Conservation (phyloP, 306 rosid species). For the Trichosanthes truncata region DNA sequence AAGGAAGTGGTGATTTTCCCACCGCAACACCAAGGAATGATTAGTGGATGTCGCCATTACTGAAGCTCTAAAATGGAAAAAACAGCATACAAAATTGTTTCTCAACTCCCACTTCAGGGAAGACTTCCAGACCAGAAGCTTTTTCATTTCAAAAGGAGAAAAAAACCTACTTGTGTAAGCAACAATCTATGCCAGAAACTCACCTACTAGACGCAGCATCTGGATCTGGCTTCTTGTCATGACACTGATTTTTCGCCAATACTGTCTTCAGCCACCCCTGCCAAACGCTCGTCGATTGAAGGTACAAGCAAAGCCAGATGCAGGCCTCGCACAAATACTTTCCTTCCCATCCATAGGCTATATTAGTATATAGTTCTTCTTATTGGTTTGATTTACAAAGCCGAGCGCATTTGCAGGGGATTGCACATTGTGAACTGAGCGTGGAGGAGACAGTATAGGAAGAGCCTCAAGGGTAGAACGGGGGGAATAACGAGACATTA, state of each 20-base stretch:
- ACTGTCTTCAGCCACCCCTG: neutral
- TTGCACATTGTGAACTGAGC: constrained; percentile 13
- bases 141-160: neutral
- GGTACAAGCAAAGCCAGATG: neutral
- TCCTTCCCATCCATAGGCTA: constrained; percentile 16
- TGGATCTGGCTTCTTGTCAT: neutral
- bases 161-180: neutral
- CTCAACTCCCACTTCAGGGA: neutral
- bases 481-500: constrained; percentile 24
- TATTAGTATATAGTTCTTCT: constrained; percentile 18
- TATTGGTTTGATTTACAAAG: constrained; percentile 15
- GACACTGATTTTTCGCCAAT: neutral
- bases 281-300: neutral
- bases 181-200: neutral
- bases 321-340: neutral
- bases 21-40: neutral
- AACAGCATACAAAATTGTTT: constrained; percentile 8
- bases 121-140: constrained; percentile 2
- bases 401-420: constrained; percentile 13
- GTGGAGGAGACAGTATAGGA: constrained; percentile 19
- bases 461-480: constrained; percentile 28
- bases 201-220: neutral
- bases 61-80: constrained; percentile 1
- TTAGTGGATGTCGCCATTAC: neutral
- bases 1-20: neutral